These are phyloP conservation scores for Stephania japonica DNA, from an alignment of 164 flowering plant species.

Conservation along the genomic window DNA sequence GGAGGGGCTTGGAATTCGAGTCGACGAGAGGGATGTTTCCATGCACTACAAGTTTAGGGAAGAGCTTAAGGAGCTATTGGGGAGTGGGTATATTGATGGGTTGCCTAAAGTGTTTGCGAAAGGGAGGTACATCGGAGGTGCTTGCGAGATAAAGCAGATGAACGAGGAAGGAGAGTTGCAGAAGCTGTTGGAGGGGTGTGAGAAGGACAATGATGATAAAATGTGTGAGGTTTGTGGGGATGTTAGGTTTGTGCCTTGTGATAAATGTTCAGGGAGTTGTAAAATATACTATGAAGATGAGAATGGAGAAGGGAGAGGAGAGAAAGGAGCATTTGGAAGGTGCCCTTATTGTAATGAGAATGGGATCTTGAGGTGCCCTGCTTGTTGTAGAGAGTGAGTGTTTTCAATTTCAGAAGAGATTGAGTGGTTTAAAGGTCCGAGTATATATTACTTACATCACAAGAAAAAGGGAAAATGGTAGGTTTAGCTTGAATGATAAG, in stretches of 20 bases:
- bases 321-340: conserved; percentile 49
- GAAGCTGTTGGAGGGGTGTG: conserved; percentile 49
- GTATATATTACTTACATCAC: no score
- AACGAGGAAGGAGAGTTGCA: conserved; percentile 76
- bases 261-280: conserved; percentile 85
- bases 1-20: conserved; percentile 46
- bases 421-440: no score
- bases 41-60: conserved; percentile 82
- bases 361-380: conserved; percentile 67
- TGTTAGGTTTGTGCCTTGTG: conserved; percentile 78
- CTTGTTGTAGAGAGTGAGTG: conserved; percentile 29
- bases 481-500: not conserved
- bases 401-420: not conserved
- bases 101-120: conserved; percentile 76
- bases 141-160: conserved; percentile 56
- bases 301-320: conserved; percentile 26
- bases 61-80: conserved; percentile 57
- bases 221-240: conserved; percentile 81
- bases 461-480: no score
- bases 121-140: conserved; percentile 63
- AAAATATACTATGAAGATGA: conserved; percentile 52
- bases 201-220: conserved; percentile 32
- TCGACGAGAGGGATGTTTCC: conserved; percentile 91
- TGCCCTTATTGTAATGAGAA: conserved; percentile 92
- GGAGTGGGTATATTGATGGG: conserved; percentile 28